Percentiles rank a stretch among this genome's conserved stretches.
phyloP scores from a whole-genome alignment of 129 eudicot species.

The Flaveria bidentis region DNA sequence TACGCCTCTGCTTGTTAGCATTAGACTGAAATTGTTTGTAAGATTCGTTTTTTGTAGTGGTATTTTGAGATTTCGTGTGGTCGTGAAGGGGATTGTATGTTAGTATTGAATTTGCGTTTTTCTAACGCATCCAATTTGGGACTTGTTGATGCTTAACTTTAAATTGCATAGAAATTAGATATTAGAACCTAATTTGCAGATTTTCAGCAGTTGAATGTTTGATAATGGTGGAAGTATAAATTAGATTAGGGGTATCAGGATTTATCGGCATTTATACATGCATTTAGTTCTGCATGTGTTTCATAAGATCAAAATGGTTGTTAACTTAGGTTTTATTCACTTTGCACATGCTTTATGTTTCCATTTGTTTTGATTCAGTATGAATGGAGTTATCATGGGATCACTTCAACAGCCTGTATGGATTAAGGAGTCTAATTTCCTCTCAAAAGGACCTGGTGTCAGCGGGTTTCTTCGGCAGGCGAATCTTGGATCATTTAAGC shows the following conservation, averaged over 20 bases:
- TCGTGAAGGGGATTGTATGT: not conserved
- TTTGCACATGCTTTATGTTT: slow-evolving; percentile 2
- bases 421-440: slow-evolving; percentile 44
- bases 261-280: not conserved
- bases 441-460: slow-evolving; percentile 42
- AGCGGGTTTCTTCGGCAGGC: slow-evolving; percentile 30
- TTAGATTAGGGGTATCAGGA: not conserved
- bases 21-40: not conserved
- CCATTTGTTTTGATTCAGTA: slow-evolving; percentile 27
- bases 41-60: not conserved
- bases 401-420: slow-evolving; percentile 64
- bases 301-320: not conserved
- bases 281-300: not conserved
- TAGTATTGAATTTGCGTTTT: slow-evolving; percentile 1
- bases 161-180: not conserved
- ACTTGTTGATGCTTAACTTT: not conserved
- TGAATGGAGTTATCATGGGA: slow-evolving; percentile 72
- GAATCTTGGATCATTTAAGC: slow-evolving; percentile 47
- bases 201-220: not conserved
- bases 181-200: not conserved
- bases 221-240: not conserved
- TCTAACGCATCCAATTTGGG: not conserved
- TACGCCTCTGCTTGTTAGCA: slow-evolving; percentile 18
- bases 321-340: not conserved
- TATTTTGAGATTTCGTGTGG: not conserved